Evolutionary conservation across 805 yeast species (phyloP), one percentile per base, ranked within the genome.

Genomic region (Saccharomycopsis vini): DNA sequence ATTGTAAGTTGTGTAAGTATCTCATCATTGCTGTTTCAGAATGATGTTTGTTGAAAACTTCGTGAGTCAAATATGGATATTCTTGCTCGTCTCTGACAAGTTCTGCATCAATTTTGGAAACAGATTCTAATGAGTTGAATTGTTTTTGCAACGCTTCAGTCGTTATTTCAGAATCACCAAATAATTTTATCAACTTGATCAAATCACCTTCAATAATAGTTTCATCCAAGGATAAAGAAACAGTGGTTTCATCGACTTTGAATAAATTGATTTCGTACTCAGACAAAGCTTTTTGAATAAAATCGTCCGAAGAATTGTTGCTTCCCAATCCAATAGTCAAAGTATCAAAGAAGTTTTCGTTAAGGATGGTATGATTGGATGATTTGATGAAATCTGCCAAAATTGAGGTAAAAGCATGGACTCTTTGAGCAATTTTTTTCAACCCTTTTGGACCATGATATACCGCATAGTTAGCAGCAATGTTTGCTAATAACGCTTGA

Each of bases 21-120:
- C 98, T 77, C 53, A 92, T 71, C 83, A 92, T 82, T 41, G 95
- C 80, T 24, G 98, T 92, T 66, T 92, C 98, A 5, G 95, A 82
- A 59, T 87, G 97, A 62, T 92, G 79, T 19, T 74, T 63, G 65
- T 85, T 79, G 74, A 92, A 92, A 5, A 88, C 95, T 28, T 75
- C 76, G 60, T 87, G 79, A 6, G 77, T 59, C 50, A 92, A 69
- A 46, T 39, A 48, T 16, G 51, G 51, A 29, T 30, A 12, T 20
- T 36, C 28, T 5, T 33, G 7, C 13, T 61, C 56, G 36, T 52
- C 51, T 32, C 58, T 51, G 2, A 49, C 32, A 19, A 73, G 57
- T 10, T 53, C 54, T 34, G 56, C 49, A 12, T 42, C 56, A 21
- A 23, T 5, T n/a, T n/a, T n/a, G 13, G 24, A 15, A 18, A 21